These are phyloP conservation scores for Ramularia endophylla DNA, from an alignment of 2,329 filamentous ascomycete genomes.

Conservation along the genomic window DNA sequence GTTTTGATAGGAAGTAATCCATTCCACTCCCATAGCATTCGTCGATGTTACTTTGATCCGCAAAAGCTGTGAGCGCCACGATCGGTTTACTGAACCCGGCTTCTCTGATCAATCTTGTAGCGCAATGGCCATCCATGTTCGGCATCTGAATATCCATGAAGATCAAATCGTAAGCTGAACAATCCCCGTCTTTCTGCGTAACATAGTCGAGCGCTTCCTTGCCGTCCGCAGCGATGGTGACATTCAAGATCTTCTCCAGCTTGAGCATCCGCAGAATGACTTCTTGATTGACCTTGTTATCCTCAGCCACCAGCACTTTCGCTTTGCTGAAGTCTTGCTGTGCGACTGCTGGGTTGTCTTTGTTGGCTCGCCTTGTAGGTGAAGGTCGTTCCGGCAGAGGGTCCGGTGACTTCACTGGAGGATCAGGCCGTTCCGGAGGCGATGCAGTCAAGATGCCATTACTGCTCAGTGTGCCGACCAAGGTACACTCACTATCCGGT, in stretches of 20 bases:
- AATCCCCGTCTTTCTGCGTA: constrained; percentile 60
- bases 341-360: neutral
- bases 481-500: too few relatives aligned
- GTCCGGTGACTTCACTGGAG: too few relatives aligned
- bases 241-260: constrained; percentile 75
- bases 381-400: neutral
- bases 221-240: constrained; percentile 62
- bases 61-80: constrained; percentile 9
- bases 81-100: constrained; percentile 86
- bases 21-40: constrained; percentile 73
- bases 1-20: constrained; percentile 76
- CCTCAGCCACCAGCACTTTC: constrained; percentile 80
- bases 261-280: constrained; percentile 61
- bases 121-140: neutral
- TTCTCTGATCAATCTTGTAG: constrained; percentile 67
- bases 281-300: constrained; percentile 60
- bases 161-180: constrained; percentile 72
- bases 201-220: constrained; percentile 82
- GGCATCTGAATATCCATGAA: constrained; percentile 51
- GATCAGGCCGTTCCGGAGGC: neutral
- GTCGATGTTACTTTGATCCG: constrained; percentile 5
- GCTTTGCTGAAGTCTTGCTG: neutral
- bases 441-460: neutral
- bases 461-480: too few relatives aligned
- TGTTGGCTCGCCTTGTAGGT: neutral